Evolutionary conservation across 1,284 basidiomycete genomes (phyloP).

Genomic region (Cutaneotrichosporon daszewskae): DNA sequence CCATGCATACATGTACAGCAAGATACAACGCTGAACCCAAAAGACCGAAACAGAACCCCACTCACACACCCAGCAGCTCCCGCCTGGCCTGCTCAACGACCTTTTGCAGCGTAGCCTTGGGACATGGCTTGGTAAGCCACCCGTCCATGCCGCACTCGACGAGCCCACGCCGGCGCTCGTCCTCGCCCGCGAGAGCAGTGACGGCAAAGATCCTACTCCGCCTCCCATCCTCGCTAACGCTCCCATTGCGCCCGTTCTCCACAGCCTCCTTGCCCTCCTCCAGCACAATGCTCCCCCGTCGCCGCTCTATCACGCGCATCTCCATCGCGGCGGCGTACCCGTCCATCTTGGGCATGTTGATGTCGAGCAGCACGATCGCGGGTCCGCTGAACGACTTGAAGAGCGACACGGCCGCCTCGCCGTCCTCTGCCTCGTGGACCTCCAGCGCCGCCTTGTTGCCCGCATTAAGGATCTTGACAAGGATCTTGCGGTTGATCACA

Average conservation of each 20-base stretch:
- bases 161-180: slow-evolving; percentile 34
- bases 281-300: too few relatives aligned
- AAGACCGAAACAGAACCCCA: too few relatives aligned
- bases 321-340: slow-evolving; percentile 39
- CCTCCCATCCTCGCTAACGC: background rate
- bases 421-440: slow-evolving; percentile 39
- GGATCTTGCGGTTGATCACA: slow-evolving; percentile 42
- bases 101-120: slow-evolving; percentile 29
- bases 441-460: slow-evolving; percentile 13
- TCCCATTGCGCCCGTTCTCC: background rate
- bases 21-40: too few relatives aligned
- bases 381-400: slow-evolving; percentile 28
- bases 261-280: background rate
- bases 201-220: slow-evolving; percentile 44
- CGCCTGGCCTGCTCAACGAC: slow-evolving; percentile 25
- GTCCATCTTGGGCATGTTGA: slow-evolving; percentile 47
- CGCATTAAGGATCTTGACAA: slow-evolving; percentile 32
- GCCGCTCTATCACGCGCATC: slow-evolving; percentile 35
- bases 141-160: slow-evolving; percentile 42
- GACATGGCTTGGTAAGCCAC: slow-evolving; percentile 41
- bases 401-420: slow-evolving; percentile 34
- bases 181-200: slow-evolving; percentile 40
- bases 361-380: slow-evolving; percentile 40
- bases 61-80: slow-evolving; percentile 2
- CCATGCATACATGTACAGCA: too few relatives aligned